Evolutionary conservation across 1,139 yeast species (phyloP).

Genomic region (Kodamaea arcana): DNA sequence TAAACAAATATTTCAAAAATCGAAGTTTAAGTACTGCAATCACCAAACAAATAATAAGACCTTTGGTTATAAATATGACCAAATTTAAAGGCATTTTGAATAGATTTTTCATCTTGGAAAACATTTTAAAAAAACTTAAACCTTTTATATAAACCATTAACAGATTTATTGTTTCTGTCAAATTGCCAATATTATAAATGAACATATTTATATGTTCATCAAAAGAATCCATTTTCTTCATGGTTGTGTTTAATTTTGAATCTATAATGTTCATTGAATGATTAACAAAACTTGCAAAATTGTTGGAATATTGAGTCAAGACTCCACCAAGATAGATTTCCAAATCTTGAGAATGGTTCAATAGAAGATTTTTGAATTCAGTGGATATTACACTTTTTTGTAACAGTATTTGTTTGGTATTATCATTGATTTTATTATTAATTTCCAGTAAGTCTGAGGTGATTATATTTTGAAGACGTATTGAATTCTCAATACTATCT

Average conservation of each 20-base stretch:
- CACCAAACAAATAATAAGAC: too few species aligned
- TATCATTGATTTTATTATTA: background rate
- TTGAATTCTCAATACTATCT: background rate
- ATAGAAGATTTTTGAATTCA: background rate
- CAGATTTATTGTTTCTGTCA: background rate
- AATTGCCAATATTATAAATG: background rate
- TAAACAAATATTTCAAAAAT: background rate
- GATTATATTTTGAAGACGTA: background rate
- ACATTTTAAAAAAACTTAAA: background rate
- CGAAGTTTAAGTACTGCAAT: too few species aligned
- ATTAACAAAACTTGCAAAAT: background rate
- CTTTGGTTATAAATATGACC: too few species aligned
- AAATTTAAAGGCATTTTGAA: background rate
- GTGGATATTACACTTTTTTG: background rate
- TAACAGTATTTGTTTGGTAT: background rate
- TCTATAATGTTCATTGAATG: background rate
- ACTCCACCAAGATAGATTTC: background rate
- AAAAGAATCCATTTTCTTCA: conserved; percentile 2
- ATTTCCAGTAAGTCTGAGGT: background rate
- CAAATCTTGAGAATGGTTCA: background rate
- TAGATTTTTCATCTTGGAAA: background rate
- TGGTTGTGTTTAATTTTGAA: conserved; percentile 1
- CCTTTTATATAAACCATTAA: background rate
- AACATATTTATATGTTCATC: conserved; percentile 1
- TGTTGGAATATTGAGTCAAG: background rate